Evolutionary conservation across 2,329 filamentous ascomycete species (phyloP), one percentile per base, ranked within the genome.

Genomic region (Rhynchosporium agropyri): DNA sequence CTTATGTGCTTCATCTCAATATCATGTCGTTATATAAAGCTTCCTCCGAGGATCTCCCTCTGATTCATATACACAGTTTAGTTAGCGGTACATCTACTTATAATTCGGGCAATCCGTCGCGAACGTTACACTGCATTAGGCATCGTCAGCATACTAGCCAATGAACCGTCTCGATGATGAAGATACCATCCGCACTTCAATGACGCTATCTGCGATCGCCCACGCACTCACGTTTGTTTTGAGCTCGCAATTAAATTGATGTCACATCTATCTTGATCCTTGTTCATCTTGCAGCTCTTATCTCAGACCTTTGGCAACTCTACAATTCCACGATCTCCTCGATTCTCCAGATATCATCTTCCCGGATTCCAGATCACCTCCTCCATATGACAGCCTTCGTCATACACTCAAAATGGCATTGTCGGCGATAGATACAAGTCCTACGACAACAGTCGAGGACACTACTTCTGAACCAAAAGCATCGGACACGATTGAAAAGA

Each of bases 141-240:
- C 31, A 53, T 53, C 50, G 50, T 53, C 50, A 38, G 15, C 3
- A 38, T 53, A n/a, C 31, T 38, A 53, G 33, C 50, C 50, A 53
- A 53, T 53, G 50, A 51, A 1, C 9, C 31, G 15, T 3, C 7
- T 26, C 33, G 26, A 5, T 33, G 5, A 13, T n/a, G 38, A 53
- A 53, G 50, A 53, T 53, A 53, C 33, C 50, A 53, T 53, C 50
- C 54, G 54, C 54, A 46, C 54, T 57, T 15, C 38, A 57, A 57
- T 57, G 54, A 57, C 54, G 54, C 54, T 45, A 45, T 57, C 54
- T 45, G 54, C 10, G 42, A 43, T 57, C 38, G 33, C 26, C 42
- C 26, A 33, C 15, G 28, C 40, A 46, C 8, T 53, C 33, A 31
- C n/a, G 13, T 33, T 6, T 7, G 20, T 20, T 20, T 20, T 20